Conservation (phyloP, 768 basidiomycete species). For the Fomitopsis serialis region DNA sequence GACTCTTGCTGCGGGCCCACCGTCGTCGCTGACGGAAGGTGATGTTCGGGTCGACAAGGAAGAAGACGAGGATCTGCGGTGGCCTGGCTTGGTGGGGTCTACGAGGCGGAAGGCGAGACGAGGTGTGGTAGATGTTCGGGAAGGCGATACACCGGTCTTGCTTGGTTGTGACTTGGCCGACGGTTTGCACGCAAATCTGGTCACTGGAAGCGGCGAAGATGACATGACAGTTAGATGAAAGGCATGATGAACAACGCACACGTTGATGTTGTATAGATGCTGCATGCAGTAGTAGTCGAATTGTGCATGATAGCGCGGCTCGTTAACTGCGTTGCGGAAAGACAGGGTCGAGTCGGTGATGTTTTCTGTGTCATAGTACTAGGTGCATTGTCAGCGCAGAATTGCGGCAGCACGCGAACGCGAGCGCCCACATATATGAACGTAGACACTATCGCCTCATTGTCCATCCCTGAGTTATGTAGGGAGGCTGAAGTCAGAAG, state of each 20-base stretch:
- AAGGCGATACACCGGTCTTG: constrained; percentile 28
- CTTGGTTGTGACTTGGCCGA: constrained; percentile 24
- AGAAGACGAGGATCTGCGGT: constrained; percentile 32
- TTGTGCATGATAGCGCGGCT: constrained; percentile 11
- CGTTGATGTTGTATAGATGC: constrained; percentile 7
- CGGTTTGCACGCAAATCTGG: not conserved
- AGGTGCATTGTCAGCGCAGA: constrained; percentile 3
- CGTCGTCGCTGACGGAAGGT: constrained; percentile 24
- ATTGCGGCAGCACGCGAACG: not conserved
- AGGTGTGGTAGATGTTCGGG: constrained; percentile 33
- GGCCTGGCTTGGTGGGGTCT: constrained; percentile 29
- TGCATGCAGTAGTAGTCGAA: constrained; percentile 11
- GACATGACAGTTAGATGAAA: no score
- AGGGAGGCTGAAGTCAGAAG: constrained; percentile 4
- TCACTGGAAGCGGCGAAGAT: not conserved
- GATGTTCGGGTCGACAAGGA: constrained; percentile 31
- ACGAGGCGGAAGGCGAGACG: constrained; percentile 28
- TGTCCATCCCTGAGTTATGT: constrained; percentile 18
- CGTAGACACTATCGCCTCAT: constrained; percentile 10
- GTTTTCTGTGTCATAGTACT: constrained; percentile 27
- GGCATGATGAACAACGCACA: not conserved
- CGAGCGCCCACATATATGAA: constrained; percentile 1
- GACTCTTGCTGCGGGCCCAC: constrained; percentile 27
- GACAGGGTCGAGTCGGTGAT: constrained; percentile 25
- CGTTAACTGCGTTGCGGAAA: constrained; percentile 24